phyloP scores from a whole-genome alignment of 176 grass and related monocot genomes.

The barley (Hordeum vulgare) region DNA sequence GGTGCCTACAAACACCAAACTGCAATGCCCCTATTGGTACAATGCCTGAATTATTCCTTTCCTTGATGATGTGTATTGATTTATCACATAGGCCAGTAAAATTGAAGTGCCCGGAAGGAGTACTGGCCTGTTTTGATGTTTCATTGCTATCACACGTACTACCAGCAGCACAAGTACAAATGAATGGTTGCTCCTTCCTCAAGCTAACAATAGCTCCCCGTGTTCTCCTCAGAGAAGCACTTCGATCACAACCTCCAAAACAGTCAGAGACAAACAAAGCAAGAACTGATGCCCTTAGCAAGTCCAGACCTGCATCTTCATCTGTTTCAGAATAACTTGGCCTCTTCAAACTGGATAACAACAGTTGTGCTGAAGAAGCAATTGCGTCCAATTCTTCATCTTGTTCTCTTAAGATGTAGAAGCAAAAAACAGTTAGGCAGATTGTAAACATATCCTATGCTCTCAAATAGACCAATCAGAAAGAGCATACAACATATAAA shows the following conservation, averaged over 20 bases:
- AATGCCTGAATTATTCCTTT: slow-evolving; percentile 76
- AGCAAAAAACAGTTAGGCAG: slow-evolving; percentile 16
- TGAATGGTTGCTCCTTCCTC: slow-evolving; percentile 81
- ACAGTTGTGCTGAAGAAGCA: slow-evolving; percentile 64
- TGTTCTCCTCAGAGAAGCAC: slow-evolving; percentile 58
- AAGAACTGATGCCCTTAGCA: slow-evolving; percentile 72
- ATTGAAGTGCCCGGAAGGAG: slow-evolving; percentile 32
- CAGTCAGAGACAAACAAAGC: slow-evolving; percentile 98
- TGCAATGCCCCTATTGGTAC: slow-evolving; percentile 82
- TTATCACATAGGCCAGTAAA: slow-evolving; percentile 57
- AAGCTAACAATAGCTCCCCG: slow-evolving; percentile 66
- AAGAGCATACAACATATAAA: slow-evolving; percentile 19
- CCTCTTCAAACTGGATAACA: slow-evolving; percentile 71
- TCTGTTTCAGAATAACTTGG: slow-evolving; percentile 43
- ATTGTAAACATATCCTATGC: background rate
- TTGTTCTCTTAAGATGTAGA: slow-evolving; percentile 58
- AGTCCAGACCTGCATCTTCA: slow-evolving; percentile 52
- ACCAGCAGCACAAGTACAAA: slow-evolving; percentile 80
- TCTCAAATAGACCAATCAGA: background rate
- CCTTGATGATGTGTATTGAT: slow-evolving; percentile 80
- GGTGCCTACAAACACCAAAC: slow-evolving; percentile 94
- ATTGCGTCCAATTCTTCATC: slow-evolving; percentile 97
- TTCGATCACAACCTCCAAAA: slow-evolving; percentile 93
- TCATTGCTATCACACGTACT: slow-evolving; percentile 29
- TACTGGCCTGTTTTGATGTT: slow-evolving; percentile 25